Conservation (phyloP, 208 protist genomes). For the Leishmania tarentolae region DNA sequence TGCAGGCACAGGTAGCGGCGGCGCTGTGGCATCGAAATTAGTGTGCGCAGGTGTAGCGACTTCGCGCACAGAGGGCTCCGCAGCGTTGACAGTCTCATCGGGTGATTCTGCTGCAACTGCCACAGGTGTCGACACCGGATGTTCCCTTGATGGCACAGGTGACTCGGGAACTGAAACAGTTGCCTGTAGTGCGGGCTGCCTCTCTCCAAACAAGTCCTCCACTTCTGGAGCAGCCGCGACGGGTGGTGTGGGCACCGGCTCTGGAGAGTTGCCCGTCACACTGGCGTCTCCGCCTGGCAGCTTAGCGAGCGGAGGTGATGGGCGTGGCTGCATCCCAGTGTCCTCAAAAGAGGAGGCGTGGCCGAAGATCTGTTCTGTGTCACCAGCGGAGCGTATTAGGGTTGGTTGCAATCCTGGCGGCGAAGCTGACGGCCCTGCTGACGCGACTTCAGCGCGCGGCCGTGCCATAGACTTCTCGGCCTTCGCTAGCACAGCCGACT, state of each 20-base stretch:
- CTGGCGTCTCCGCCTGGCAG: not conserved
- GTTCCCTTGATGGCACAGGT: not conserved
- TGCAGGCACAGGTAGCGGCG: not conserved
- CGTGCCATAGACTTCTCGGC: slow-evolving; percentile 16
- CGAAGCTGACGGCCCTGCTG: not conserved
- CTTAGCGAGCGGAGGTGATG: slow-evolving; percentile 23
- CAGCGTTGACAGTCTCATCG: not conserved
- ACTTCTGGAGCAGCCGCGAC: slow-evolving; percentile 11
- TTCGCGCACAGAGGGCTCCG: not conserved
- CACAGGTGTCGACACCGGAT: not conserved
- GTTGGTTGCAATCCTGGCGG: not conserved
- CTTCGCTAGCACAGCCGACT: slow-evolving; percentile 48
- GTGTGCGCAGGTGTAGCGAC: not conserved
- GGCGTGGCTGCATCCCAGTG: not conserved
- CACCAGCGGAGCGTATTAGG: slow-evolving; percentile 21
- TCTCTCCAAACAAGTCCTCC: slow-evolving; percentile 37
- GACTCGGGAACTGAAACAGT: not conserved
- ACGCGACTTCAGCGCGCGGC: not conserved
- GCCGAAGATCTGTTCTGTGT: slow-evolving; percentile 14
- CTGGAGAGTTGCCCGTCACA: slow-evolving; percentile 5
- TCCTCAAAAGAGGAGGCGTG: not conserved
- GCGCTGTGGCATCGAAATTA: not conserved
- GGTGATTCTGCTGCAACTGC: not conserved
- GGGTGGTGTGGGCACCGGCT: slow-evolving; percentile 6
- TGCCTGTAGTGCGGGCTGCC: slow-evolving; percentile 3